These are phyloP conservation scores for Epithele typhae DNA, from an alignment of 768 basidiomycete genomes.

Conservation along the genomic window DNA sequence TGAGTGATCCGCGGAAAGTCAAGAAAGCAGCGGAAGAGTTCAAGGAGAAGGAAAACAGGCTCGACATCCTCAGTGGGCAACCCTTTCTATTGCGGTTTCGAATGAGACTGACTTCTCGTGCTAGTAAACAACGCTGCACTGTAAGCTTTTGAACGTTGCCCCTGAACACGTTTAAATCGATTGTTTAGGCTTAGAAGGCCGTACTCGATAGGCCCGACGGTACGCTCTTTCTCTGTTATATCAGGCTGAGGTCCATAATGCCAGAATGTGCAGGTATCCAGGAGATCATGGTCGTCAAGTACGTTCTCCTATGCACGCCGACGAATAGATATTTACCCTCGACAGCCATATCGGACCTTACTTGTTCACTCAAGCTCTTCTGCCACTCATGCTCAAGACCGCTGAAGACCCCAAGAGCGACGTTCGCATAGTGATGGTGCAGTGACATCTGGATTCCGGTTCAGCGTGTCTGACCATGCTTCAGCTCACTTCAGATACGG, in stretches of 20 bases:
- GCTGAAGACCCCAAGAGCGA: constrained; percentile 44
- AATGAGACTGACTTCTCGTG: no score
- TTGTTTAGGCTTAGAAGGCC: no score
- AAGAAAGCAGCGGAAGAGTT: constrained; percentile 34
- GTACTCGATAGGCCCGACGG: no score
- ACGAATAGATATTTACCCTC: no score
- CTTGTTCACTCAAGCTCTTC: constrained; percentile 48
- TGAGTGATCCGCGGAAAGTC: constrained; percentile 32
- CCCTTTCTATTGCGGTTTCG: no score
- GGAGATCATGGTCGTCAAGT: constrained; percentile 43
- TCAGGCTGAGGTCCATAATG: no score
- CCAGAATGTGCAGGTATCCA: constrained; percentile 30
- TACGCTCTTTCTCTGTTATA: no score
- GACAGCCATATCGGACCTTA: constrained; percentile 37
- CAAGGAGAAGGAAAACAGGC: constrained; percentile 31
- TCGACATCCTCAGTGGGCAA: constrained; percentile 41
- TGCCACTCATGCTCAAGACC: constrained; percentile 49
- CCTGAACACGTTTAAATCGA: no score
- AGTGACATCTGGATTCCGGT: constrained; percentile 12
- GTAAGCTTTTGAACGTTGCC: no score
- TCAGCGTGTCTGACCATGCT: not conserved
- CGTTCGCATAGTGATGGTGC: constrained; percentile 56
- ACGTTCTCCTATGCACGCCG: no score
- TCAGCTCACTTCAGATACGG: constrained; percentile 16
- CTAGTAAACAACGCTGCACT: no score